A percentile compares a stretch with the other conserved stretches of the same genome.
phyloP scores from a whole-genome alignment of 2,329 filamentous ascomycete genomes.

The Claviceps sp. region DNA sequence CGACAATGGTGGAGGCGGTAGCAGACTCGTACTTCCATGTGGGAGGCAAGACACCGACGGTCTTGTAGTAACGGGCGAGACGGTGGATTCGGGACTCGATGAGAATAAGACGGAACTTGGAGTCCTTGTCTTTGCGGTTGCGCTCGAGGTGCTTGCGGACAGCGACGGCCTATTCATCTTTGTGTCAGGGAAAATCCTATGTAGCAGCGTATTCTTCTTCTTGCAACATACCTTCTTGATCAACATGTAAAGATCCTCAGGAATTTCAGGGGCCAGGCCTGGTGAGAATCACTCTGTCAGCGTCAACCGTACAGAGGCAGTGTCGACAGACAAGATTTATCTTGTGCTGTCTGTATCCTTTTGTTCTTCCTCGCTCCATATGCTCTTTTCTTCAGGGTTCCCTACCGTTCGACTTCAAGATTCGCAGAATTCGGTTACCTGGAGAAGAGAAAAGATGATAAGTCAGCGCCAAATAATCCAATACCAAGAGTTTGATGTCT shows the following conservation, averaged over 20 bases:
- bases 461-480: not conserved
- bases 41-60: conserved; percentile 68
- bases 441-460: conserved; percentile 7
- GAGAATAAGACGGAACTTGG: conserved; percentile 99
- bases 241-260: conserved; percentile 99
- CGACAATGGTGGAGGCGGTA: conserved; percentile 86
- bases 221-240: conserved; percentile 82
- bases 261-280: conserved; percentile 98
- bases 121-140: conserved; percentile 99
- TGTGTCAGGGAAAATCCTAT: not conserved
- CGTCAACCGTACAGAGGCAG: conserved; percentile 82
- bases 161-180: conserved; percentile 60
- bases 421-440: conserved; percentile 99
- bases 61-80: conserved; percentile 99
- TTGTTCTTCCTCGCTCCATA: conserved; percentile 15
- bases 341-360: conserved; percentile 14
- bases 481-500: not conserved
- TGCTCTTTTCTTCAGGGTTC: conserved; percentile 22
- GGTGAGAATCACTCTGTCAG: conserved; percentile 83
- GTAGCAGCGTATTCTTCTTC: not conserved
- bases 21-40: conserved; percentile 99
- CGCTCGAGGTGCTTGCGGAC: conserved; percentile 99
- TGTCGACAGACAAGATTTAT: conserved; percentile 11
- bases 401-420: conserved; percentile 96
- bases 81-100: conserved; percentile 99